Evolutionary conservation across 2,329 filamentous ascomycete species (phyloP).

Genomic region (Epichloe gansuensis): DNA sequence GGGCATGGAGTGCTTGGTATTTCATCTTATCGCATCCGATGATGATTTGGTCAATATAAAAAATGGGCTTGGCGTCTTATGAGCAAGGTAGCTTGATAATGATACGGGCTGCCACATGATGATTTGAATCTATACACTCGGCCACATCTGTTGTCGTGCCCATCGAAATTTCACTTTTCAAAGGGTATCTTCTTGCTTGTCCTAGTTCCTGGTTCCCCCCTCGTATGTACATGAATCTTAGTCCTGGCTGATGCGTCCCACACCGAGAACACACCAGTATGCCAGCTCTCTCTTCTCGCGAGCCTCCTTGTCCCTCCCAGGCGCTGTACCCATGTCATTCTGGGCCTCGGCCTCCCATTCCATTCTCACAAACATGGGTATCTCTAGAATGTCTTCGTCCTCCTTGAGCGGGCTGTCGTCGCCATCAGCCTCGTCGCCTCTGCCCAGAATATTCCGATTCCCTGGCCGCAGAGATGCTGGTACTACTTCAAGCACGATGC

Average conservation of each 20-base stretch:
- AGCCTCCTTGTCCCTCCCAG: conserved; percentile 42
- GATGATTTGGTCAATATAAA: conserved; percentile 21
- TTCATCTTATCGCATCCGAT: conserved; percentile 21
- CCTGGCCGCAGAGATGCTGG: conserved; percentile 41
- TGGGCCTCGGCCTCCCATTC: conserved; percentile 72
- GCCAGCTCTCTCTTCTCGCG: conserved; percentile 78
- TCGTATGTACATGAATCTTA: conserved; percentile 7
- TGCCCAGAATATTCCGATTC: conserved; percentile 16
- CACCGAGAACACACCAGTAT: conserved; percentile 88
- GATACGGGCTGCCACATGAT: conserved; percentile 31
- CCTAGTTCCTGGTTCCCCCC: not conserved
- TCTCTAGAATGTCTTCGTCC: conserved; percentile 62
- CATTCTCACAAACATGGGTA: conserved; percentile 83
- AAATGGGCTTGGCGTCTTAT: conserved; percentile 34
- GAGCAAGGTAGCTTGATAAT: conserved; percentile 36
- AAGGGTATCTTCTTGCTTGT: conserved; percentile 27
- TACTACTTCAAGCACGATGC: conserved; percentile 82
- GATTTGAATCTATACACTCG: conserved; percentile 17
- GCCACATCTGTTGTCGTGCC: conserved; percentile 10
- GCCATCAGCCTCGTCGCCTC: conserved; percentile 23
- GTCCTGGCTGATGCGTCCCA: conserved; percentile 60
- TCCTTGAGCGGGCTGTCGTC: conserved; percentile 37
- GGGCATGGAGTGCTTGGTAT: conserved; percentile 13
- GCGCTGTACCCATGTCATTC: conserved; percentile 47
- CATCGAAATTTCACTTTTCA: conserved; percentile 5